These are phyloP conservation scores for Sherardia arvensis DNA, from an alignment of 257 asterid genomes.

Conservation along the genomic window DNA sequence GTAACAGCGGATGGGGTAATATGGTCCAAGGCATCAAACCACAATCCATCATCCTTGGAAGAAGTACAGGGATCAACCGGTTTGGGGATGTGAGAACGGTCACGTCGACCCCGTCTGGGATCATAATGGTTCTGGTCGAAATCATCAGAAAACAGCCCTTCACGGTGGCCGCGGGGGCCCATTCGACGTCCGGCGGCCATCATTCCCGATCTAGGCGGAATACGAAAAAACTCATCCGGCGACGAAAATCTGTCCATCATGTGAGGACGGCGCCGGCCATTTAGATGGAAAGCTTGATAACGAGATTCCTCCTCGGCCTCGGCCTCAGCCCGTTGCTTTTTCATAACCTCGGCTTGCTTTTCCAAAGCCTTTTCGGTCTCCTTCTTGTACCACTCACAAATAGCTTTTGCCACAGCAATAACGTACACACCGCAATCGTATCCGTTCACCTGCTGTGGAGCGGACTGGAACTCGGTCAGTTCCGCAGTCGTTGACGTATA, in stretches of 20 bases:
- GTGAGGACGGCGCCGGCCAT: no score
- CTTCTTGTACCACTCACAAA: slow-evolving; percentile 49
- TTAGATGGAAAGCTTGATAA: no score
- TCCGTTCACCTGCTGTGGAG: slow-evolving; percentile 48
- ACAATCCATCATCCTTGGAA: slow-evolving; percentile 22
- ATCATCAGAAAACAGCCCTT: slow-evolving; percentile 37
- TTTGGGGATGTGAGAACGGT: no score
- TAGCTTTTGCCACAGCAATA: slow-evolving; percentile 47
- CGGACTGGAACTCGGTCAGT: slow-evolving; percentile 29
- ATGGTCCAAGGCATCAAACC: slow-evolving; percentile 43
- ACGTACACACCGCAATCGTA: slow-evolving; percentile 81
- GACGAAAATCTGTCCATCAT: no score
- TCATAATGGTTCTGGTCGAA: slow-evolving; percentile 13
- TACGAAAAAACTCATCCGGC: no score
- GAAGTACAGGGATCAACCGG: no score
- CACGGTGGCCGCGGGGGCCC: no score
- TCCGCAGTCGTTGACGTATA: slow-evolving; percentile 19
- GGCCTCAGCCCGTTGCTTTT: no score
- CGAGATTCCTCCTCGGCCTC: no score
- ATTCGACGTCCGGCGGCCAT: no score
- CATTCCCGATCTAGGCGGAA: no score
- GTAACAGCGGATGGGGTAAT: slow-evolving; percentile 39
- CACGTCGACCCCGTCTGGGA: no score
- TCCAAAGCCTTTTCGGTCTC: slow-evolving; percentile 16
- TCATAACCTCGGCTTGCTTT: neutral